Base-by-base conservation (phyloP, 1,284 basidiomycete genomes). In the Cerrena zonata region DNA sequence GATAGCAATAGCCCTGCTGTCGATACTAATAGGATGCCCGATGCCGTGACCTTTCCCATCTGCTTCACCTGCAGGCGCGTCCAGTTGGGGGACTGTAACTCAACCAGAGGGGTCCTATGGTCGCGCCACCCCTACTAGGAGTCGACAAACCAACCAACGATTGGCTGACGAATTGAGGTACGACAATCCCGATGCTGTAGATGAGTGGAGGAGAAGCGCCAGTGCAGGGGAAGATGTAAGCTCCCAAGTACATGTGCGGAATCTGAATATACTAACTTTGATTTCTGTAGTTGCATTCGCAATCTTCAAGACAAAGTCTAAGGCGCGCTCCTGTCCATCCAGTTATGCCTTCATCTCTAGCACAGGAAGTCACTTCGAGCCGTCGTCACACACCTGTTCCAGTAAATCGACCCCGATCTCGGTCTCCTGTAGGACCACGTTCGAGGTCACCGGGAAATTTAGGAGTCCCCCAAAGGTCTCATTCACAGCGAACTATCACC, bases 121-220 rank as follows among this genome's bases (percentile, higher is more conserved):
- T 53, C 25, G 36, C 61, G 67, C 64, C 25, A 36, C 40, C 18
- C 55, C 30, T 25, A 50, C 55, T 11, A 55, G 60, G 18, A 61
- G 54, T 39, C 49, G 52, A 34, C 51, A 56, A 12, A 38, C 49
- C 3, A 58, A 43, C 27, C 56, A 56, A 45, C 48, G 56, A 3
- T 50, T 60, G 15, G 57, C 56, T 2, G 69, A 73, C 13, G 64
- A 67, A 19, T 47, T 68, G 18, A 63, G 70, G 45, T 70, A 72
- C 48, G 71, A 69, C 1, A 58, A 72, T 51, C 66, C 72, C 25
- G 56, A 61, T 1, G 53, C 55, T 47, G 53, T 66, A 18, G 69
- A 73, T 41, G 60, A 64, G 30, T 74, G 72, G 72, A 57, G 72
- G 45, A 63, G 54, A 26, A 60, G 61, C 15, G 57, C 63, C 4